Percentiles rank a stretch among this genome's conserved stretches.
Evolutionary conservation across 1,284 basidiomycete species (phyloP).

Genomic region (Mixia osmundae): DNA sequence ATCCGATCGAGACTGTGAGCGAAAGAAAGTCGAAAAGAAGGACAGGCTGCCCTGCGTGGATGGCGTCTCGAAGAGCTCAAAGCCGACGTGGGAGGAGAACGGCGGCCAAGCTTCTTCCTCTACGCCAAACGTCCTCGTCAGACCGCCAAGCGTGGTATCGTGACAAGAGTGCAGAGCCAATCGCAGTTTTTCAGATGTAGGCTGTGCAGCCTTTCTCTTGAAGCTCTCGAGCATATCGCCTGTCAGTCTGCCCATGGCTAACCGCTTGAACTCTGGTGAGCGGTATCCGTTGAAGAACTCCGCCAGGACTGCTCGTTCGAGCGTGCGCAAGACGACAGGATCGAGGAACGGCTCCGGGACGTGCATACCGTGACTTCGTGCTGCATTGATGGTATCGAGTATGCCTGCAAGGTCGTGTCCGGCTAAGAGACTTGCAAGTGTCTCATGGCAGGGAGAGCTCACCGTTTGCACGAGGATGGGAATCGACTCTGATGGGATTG

Average conservation of each 20-base stretch:
- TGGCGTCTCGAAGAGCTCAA: constrained; percentile 6
- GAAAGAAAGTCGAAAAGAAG: not conserved
- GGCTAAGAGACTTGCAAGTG: too few species aligned
- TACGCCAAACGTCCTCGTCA: constrained; percentile 12
- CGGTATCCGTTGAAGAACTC: constrained; percentile 8
- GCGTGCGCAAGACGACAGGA: constrained; percentile 4
- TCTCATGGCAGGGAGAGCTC: too few species aligned
- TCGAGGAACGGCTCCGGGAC: constrained; percentile 11
- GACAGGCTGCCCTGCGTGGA: not conserved
- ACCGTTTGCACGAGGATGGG: too few species aligned
- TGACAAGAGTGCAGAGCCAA: constrained; percentile 14
- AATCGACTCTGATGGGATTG: too few species aligned
- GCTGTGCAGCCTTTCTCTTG: constrained; percentile 5
- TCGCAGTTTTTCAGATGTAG: constrained; percentile 3
- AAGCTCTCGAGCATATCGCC: constrained; percentile 8
- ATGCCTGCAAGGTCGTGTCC: too few species aligned
- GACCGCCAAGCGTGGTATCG: constrained; percentile 14
- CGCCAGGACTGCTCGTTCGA: constrained; percentile 7
- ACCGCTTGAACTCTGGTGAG: constrained; percentile 9
- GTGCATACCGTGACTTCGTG: constrained; percentile 12
- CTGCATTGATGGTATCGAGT: constrained; percentile 14
- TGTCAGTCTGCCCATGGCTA: constrained; percentile 16
- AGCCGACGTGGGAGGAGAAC: constrained; percentile 10
- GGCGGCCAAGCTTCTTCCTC: constrained; percentile 15
- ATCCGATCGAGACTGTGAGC: not conserved